Percentiles rank a stretch among this genome's conserved stretches.
phyloP scores from a whole-genome alignment of 2,329 filamentous ascomycete species.

The Blastomyces parvus region DNA sequence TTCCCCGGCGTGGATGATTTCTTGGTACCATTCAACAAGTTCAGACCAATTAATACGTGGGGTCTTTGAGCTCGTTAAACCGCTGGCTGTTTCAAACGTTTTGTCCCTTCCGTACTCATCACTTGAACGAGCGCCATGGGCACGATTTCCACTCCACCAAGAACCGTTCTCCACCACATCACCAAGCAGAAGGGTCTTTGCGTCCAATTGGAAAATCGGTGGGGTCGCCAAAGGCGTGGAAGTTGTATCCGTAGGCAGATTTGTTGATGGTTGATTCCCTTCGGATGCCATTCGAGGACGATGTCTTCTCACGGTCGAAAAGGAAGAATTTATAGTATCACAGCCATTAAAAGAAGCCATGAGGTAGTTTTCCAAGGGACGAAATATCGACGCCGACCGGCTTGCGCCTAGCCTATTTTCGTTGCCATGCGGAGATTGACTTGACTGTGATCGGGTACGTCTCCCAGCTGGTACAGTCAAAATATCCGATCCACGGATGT shows the following conservation, averaged over 20 bases:
- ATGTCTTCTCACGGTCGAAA: conserved; percentile 46
- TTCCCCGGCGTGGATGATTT: conserved; percentile 57
- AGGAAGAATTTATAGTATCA: conserved; percentile 67
- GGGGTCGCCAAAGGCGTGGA: conserved; percentile 25
- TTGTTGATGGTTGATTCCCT: conserved; percentile 30
- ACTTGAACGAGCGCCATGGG: conserved; percentile 26
- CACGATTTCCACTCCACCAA: conserved; percentile 64
- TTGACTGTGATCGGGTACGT: conserved; percentile 10
- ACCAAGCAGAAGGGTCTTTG: conserved; percentile 63
- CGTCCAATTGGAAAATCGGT: conserved; percentile 55
- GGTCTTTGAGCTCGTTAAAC: conserved; percentile 48
- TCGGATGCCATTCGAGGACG: conserved; percentile 37
- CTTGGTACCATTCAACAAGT: conserved; percentile 63
- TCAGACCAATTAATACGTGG: conserved; percentile 68
- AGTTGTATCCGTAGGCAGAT: conserved; percentile 24
- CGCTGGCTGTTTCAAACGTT: conserved; percentile 21
- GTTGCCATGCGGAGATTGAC: conserved; percentile 10
- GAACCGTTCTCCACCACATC: conserved; percentile 71
- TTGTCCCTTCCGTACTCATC: conserved; percentile 28
- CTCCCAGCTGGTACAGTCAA: background rate
- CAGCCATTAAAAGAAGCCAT: conserved; percentile 57
- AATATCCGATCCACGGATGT: conserved; percentile 1
- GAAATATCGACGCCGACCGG: conserved; percentile 52
- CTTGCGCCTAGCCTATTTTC: conserved; percentile 33
- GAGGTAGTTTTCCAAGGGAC: conserved; percentile 68